Conservation (phyloP, 495 filamentous ascomycete genomes). For the Cenococcum geophilum region DNA sequence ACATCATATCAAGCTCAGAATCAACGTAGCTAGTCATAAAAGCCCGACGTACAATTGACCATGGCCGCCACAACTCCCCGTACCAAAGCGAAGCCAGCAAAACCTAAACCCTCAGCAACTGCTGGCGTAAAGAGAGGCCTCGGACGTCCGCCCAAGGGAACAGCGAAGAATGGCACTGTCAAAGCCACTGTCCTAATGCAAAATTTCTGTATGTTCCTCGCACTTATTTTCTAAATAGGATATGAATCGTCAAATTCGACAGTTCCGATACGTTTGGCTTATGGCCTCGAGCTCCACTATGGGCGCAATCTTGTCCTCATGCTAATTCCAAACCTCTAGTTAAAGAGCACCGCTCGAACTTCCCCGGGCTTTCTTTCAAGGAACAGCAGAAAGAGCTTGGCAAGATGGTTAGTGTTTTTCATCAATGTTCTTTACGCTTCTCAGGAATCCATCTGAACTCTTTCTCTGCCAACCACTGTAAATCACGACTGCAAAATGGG, state of each 20-base stretch:
- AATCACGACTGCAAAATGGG: background rate
- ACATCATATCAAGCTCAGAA: background rate
- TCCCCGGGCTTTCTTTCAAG: background rate
- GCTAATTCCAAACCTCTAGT: background rate
- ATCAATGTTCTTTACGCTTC: background rate
- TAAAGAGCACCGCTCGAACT: slow-evolving; percentile 2
- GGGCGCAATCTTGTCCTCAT: background rate
- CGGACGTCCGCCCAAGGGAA: background rate
- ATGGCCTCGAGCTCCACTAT: background rate
- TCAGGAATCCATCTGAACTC: background rate
- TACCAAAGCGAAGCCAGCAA: background rate
- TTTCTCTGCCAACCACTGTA: background rate
- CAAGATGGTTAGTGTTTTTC: slow-evolving; percentile 1
- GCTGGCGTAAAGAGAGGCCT: background rate
- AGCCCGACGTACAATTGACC: background rate
- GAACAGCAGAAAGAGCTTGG: slow-evolving; percentile 6
- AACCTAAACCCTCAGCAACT: background rate
- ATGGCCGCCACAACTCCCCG: background rate
- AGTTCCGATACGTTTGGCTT: background rate
- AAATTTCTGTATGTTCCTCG: background rate
- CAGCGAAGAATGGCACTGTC: background rate
- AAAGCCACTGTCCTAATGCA: slow-evolving; percentile 1
- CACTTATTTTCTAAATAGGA: background rate
- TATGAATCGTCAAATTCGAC: background rate
- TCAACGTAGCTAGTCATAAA: background rate